Conservation (phyloP, 495 filamentous ascomycete genomes). For the Sordaria brevicollis region DNA sequence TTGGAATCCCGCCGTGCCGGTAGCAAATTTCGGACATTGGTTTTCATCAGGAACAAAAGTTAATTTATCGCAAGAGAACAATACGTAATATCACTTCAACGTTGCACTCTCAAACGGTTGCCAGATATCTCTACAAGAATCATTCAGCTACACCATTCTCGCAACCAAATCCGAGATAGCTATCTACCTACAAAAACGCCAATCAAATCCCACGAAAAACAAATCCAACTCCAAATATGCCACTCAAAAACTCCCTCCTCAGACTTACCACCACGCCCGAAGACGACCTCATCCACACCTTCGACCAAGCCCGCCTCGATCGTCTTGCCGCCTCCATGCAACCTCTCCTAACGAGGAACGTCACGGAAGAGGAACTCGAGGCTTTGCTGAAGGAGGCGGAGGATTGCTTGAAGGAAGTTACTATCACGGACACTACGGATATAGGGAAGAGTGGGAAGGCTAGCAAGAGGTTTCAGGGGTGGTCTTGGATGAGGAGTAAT, state of each 20-base stretch:
- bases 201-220: no score
- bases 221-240: no score
- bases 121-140: no score
- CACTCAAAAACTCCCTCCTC: neutral
- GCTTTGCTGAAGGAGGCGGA: neutral
- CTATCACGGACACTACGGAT: no score
- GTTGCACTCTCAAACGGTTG: no score
- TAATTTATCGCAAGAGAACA: no score
- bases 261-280: neutral
- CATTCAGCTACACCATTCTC: no score
- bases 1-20: neutral
- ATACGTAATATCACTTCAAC: no score
- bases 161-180: no score
- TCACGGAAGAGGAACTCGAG: conserved; percentile 1
- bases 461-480: neutral
- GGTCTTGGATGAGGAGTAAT: neutral
- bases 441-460: neutral
- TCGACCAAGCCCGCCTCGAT: neutral
- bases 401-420: neutral
- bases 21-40: neutral
- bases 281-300: neutral
- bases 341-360: neutral
- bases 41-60: neutral
- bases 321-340: conserved; percentile 1
- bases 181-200: no score